Conservation (phyloP, 176 grass and related monocot genomes). For the Calamus simplicifolius region DNA sequence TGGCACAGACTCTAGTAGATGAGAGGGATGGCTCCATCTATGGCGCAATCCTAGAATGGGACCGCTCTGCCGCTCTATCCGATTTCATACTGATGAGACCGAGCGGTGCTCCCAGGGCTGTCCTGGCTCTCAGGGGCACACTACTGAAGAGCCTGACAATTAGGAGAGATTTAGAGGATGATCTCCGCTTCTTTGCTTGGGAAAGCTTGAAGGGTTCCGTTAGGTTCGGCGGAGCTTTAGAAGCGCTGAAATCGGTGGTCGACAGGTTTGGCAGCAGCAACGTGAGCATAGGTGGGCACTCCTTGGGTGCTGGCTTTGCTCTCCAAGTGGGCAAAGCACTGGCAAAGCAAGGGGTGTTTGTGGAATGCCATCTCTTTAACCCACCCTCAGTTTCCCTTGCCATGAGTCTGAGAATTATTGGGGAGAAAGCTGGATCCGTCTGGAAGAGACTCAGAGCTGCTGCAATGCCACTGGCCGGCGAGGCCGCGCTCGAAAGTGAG, state of each 20-base stretch:
- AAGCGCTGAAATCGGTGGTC: slow-evolving; percentile 40
- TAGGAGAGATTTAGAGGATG: slow-evolving; percentile 73
- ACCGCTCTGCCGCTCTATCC: slow-evolving; percentile 42
- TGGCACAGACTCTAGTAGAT: slow-evolving; percentile 41
- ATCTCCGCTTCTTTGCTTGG: slow-evolving; percentile 50
- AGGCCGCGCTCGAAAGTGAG: slow-evolving; percentile 4
- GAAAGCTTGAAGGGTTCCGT: slow-evolving; percentile 75
- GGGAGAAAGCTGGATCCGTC: slow-evolving; percentile 33
- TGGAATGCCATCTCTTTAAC: slow-evolving; percentile 81
- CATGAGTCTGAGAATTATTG: slow-evolving; percentile 41
- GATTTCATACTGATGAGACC: slow-evolving; percentile 59
- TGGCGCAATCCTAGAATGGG: slow-evolving; percentile 67
- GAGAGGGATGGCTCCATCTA: slow-evolving; percentile 74
- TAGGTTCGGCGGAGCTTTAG: slow-evolving; percentile 53
- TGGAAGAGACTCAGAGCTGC: slow-evolving; percentile 29
- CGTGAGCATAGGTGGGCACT: slow-evolving; percentile 69
- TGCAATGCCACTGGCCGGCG: slow-evolving; percentile 12
- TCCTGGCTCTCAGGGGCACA: slow-evolving; percentile 60
- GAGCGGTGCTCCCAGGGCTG: slow-evolving; percentile 57
- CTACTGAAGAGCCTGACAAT: slow-evolving; percentile 51
- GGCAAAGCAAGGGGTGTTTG: slow-evolving; percentile 52
- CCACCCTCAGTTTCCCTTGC: slow-evolving; percentile 72
- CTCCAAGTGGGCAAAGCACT: slow-evolving; percentile 65
- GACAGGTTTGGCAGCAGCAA: slow-evolving; percentile 42
- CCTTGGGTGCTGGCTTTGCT: slow-evolving; percentile 61